Conservation (phyloP, 1,139 yeast genomes). For the Hansenula lynferdii region DNA sequence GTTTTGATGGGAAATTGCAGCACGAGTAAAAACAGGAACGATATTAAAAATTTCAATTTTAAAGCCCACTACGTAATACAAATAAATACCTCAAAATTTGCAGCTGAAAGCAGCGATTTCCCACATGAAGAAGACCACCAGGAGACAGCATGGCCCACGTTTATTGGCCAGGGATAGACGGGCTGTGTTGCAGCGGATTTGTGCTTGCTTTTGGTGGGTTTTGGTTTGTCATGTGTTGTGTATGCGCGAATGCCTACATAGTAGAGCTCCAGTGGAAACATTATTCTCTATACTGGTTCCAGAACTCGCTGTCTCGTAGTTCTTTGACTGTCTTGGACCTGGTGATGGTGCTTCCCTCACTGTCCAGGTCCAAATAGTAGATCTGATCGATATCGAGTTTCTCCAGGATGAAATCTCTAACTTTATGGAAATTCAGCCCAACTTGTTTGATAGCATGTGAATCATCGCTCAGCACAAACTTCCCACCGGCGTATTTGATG, state of each 20-base stretch:
- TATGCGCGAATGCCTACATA: too few relatives aligned
- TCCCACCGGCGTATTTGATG: slow-evolving; percentile 43
- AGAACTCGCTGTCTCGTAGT: not conserved
- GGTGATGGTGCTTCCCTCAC: slow-evolving; percentile 5
- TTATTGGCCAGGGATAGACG: too few relatives aligned
- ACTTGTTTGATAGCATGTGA: slow-evolving; percentile 78
- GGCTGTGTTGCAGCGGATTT: too few relatives aligned
- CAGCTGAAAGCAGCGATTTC: too few relatives aligned
- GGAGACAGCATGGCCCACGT: too few relatives aligned
- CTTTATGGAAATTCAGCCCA: slow-evolving; percentile 68
- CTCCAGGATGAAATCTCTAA: slow-evolving; percentile 45
- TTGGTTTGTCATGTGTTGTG: too few relatives aligned
- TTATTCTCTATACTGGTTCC: slow-evolving; percentile 1
- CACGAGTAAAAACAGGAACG: slow-evolving; percentile 1
- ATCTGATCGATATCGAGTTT: slow-evolving; percentile 40
- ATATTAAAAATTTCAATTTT: too few relatives aligned
- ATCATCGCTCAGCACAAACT: slow-evolving; percentile 87
- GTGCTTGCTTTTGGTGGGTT: too few relatives aligned
- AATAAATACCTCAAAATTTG: not conserved
- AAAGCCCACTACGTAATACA: too few relatives aligned
- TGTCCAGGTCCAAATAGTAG: slow-evolving; percentile 45
- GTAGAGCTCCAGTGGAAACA: too few relatives aligned
- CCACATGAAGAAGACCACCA: too few relatives aligned
- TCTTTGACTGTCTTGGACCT: not conserved
- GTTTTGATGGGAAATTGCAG: not conserved